Conservation (phyloP, 768 basidiomycete species). For the Clitopilus passeckerianus region DNA sequence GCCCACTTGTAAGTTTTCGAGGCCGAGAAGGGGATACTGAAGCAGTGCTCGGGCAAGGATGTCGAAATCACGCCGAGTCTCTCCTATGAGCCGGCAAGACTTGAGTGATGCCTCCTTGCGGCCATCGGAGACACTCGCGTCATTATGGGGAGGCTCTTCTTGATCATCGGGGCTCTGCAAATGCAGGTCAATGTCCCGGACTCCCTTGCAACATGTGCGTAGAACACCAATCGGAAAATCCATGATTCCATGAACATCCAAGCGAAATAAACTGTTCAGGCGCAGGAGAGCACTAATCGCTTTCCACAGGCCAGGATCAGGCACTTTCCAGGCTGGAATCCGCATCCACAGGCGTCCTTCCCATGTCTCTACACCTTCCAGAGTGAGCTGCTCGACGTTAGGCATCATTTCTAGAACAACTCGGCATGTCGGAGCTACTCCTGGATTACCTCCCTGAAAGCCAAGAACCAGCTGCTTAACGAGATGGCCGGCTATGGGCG, state of each 20-base stretch:
- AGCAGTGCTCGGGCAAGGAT: not conserved
- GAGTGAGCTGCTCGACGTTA: not conserved
- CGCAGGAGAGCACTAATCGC: not conserved
- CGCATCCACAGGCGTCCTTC: not conserved
- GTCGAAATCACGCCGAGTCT: not conserved
- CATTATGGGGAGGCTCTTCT: not conserved
- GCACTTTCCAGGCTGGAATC: not conserved
- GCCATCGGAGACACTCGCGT: too few species aligned
- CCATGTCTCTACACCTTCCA: not conserved
- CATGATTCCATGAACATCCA: not conserved
- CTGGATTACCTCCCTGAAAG: not conserved
- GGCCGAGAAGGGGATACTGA: not conserved
- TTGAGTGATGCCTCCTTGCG: not conserved
- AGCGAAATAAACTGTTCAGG: not conserved
- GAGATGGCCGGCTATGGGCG: not conserved
- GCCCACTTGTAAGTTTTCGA: too few species aligned
- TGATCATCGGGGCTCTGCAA: not conserved
- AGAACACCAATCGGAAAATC: not conserved
- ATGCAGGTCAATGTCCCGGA: not conserved
- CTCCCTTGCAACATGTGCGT: not conserved
- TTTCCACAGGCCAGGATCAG: not conserved
- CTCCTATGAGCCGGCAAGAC: not conserved
- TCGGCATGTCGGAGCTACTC: not conserved
- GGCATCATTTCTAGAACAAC: not conserved
- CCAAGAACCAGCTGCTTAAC: not conserved